Base-by-base conservation (phyloP, 129 eudicot species). In the Artemisia annua region DNA sequence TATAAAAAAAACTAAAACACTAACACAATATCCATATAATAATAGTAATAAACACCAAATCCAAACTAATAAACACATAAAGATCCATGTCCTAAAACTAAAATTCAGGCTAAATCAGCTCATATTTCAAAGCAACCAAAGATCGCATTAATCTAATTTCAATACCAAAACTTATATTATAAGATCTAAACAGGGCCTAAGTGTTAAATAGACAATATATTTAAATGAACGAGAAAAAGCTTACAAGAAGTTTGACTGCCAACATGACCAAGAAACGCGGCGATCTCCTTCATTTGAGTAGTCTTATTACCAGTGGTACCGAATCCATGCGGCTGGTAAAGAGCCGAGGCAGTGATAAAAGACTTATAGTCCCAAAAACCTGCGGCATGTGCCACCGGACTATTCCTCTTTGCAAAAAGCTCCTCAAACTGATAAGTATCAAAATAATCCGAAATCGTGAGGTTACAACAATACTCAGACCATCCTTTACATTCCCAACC, bases 201-300 rank as follows among this genome's bases (percentile, higher is more conserved):
- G 46, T 39, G 7, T 39, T 39, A 39, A 39, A 39, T 2, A 39
- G 46, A 39, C 46, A 39, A 0, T 5, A 7, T 39, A 39, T 39
- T 5, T 6, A 39, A 6, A 39, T 39, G 46, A 39, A 39, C 0
- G 46, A 58, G 1, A 12, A 50, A 59, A n/a, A 22, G 75, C 96
- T 83, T 79, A 94, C 98, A 94, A 4, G 97, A 80, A 52, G 98
- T 94, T 75, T 87, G 87, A 80, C 87, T 80, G 51, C 98, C 98
- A 70, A 94, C 97, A 66, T 90, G 97, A 52, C 92, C 97, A 9
- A 94, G 83, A 65, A 94, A 94, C 4, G 98, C 98, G 5, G 97
- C 88, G 63, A 94, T 70, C 69, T 94, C 98, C 87, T 73, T 82
- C 97, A 85, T 88, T 80, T 87, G 93, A 83, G 81, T 84, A 13